phyloP scores from a whole-genome alignment of 2,329 filamentous ascomycete species.

The Penicillium sp. region DNA sequence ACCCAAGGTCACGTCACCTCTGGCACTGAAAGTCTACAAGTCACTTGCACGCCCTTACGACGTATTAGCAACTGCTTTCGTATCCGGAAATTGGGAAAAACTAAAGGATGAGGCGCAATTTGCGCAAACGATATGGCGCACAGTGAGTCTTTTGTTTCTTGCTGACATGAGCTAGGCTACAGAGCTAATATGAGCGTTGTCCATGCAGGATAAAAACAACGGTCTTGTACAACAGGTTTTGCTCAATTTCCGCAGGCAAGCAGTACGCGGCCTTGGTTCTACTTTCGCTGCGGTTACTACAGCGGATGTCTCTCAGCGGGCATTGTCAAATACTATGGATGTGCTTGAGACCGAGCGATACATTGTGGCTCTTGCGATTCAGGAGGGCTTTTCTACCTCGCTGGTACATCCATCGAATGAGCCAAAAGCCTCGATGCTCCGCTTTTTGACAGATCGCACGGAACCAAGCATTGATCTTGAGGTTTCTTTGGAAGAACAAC shows the following conservation, averaged over 20 bases:
- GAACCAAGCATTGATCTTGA: conserved; percentile 35
- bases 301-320: conserved; percentile 40
- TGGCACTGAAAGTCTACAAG: conserved; percentile 55
- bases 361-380: conserved; percentile 45
- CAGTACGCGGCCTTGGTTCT: conserved; percentile 67
- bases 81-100: conserved; percentile 53
- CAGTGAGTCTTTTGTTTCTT: conserved; percentile 36
- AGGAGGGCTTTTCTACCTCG: conserved; percentile 49
- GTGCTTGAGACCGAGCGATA: conserved; percentile 29
- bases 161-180: background rate
- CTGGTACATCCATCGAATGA: conserved; percentile 42
- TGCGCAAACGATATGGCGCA: conserved; percentile 58
- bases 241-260: conserved; percentile 68
- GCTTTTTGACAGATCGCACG: conserved; percentile 43
- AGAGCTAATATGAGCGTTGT: conserved; percentile 14
- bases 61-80: conserved; percentile 65
- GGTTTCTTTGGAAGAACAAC: conserved; percentile 32
- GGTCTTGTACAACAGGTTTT: conserved; percentile 68
- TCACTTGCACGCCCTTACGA: conserved; percentile 66
- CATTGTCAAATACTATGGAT: conserved; percentile 24
- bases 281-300: conserved; percentile 65
- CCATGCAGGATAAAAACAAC: conserved; percentile 63
- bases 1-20: conserved; percentile 54
- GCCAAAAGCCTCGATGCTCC: conserved; percentile 46
- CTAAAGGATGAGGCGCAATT: conserved; percentile 63